Base-by-base conservation (phyloP, 2,329 filamentous ascomycete genomes). In the Venturia effusa region DNA sequence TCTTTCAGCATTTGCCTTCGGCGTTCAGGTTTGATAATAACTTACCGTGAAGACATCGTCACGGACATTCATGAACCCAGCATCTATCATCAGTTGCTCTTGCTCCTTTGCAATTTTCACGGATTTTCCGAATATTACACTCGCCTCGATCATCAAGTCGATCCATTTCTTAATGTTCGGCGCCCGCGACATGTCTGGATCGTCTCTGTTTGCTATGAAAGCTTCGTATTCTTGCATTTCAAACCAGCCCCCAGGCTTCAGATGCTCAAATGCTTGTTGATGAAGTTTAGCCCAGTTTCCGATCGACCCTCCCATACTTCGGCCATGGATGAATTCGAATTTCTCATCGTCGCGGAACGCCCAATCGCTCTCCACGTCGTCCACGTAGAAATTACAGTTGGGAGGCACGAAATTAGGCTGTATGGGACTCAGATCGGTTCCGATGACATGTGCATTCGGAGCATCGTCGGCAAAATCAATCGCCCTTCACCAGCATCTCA, bases 301-400 rank as follows among this genome's bases (percentile, higher is more conserved):
- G 57, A 88, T 77, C 17, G 80, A 78, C 37, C 79, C 79, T 66
- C 78, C 70, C 77, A 84, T 76, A 75, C 80, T 69, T 68, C 80
- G 70, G 70, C 79, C 70, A 78, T 82, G 77, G 77, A 87, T 81
- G 67, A 82, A 81, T 70, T 87, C 84, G 68, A 83, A 86, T 17
- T 71, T 71, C 62, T 80, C 34, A 7, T 60, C 34, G 17, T 30
- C 27, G 6, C 30, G 17, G 55, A 22, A 84, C 32, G 78, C 72
- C 85, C 85, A 88, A 10, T 82, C 78, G 59, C 81, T 77, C 66
- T 85, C 82, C 57, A 80, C 80, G 68, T 87, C 83, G 67, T 86
- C 84, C 11, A 87, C 78, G 64, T 84, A 74, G 72, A 86, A 85
- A 8, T 76, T 77, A 27, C 82, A 77, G 68, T 86, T 86, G 10